Evolutionary conservation across 208 protist species (phyloP), one percentile per base, ranked within the genome.

Genomic region (Angomonas desouzai): DNA sequence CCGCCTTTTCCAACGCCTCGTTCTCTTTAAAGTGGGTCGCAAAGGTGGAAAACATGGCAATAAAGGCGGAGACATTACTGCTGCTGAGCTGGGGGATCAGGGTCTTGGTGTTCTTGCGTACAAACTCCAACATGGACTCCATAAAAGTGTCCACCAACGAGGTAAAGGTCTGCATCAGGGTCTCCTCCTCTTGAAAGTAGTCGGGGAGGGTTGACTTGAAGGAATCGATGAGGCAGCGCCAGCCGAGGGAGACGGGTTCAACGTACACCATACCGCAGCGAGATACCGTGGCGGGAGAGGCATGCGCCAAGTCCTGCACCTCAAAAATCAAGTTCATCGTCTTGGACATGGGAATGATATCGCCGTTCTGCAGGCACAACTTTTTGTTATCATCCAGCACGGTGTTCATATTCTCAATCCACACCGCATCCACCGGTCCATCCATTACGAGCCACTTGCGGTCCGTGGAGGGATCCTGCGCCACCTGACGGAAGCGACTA

Each of bases 361-460:
- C 96, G 49, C 95, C 94, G 67, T 94, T 97, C 51, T 98, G 89
- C 55, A 99, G 79, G 69, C 98, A 99, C 38, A 99, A 90, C 70
- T 98, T 98, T 83, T 98, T 98, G 83, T 99, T 99, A 76, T 99
- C 98, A 74, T 99, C 98, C 13, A 99, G 87, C 25, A 99, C 97
- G 20, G 98, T 98, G 85, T 99, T 99, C 97, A 99, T 98, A 76
- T 98, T 99, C 78, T 99, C 98, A 85, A 99, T 99, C 98, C 98
- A 99, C 47, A 99, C 81, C n/a, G 98, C 96, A 74, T 99, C 98
- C 7, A 99, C 98, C 29, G 97, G 98, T 62, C 97, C 97, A 53
- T 99, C 97, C 16, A 98, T 92, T 16, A 99, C 85, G 49, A 99
- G 79, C 96, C 96, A 99, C 71, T 97, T 96, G 55, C 92, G 83